These are phyloP conservation scores for Scheffersomyces insectosa DNA, from an alignment of 1,139 yeast species.

Conservation along the genomic window DNA sequence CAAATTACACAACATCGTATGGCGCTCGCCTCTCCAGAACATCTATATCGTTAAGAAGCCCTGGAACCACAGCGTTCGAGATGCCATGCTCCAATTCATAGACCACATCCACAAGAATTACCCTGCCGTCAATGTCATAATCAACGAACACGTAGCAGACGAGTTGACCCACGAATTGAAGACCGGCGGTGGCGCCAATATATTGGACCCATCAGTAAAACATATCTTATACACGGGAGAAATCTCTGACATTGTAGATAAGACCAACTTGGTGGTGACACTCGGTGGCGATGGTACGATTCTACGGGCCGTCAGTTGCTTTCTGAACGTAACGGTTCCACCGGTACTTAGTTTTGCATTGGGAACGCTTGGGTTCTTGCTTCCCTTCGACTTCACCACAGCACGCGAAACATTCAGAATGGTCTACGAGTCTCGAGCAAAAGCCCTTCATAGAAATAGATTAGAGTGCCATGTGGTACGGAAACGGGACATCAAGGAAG, in stretches of 20 bases:
- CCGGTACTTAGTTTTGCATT: slow-evolving; percentile 87
- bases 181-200: not conserved
- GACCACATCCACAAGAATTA: slow-evolving; percentile 54
- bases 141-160: slow-evolving; percentile 74
- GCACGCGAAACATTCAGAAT: slow-evolving; percentile 60
- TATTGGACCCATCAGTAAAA: not conserved
- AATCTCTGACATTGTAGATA: slow-evolving; percentile 52
- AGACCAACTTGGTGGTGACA: slow-evolving; percentile 75
- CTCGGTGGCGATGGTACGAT: slow-evolving; percentile 97
- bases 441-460: slow-evolving; percentile 73
- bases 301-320: slow-evolving; percentile 65
- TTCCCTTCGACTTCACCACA: slow-evolving; percentile 79
- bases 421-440: slow-evolving; percentile 68
- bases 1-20: slow-evolving; percentile 49
- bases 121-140: slow-evolving; percentile 73
- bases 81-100: slow-evolving; percentile 68
- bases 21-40: slow-evolving; percentile 59
- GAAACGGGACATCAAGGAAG: slow-evolving; percentile 4
- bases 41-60: slow-evolving; percentile 84
- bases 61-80: slow-evolving; percentile 63
- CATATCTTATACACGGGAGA: slow-evolving; percentile 57
- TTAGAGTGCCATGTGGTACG: slow-evolving; percentile 65
- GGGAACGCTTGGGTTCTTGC: slow-evolving; percentile 87
- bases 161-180: slow-evolving; percentile 54
- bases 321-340: slow-evolving; percentile 72